Percentiles rank a stretch among this genome's conserved stretches.
phyloP scores from a whole-genome alignment of 495 filamentous ascomycete genomes.

The Podospora conica region DNA sequence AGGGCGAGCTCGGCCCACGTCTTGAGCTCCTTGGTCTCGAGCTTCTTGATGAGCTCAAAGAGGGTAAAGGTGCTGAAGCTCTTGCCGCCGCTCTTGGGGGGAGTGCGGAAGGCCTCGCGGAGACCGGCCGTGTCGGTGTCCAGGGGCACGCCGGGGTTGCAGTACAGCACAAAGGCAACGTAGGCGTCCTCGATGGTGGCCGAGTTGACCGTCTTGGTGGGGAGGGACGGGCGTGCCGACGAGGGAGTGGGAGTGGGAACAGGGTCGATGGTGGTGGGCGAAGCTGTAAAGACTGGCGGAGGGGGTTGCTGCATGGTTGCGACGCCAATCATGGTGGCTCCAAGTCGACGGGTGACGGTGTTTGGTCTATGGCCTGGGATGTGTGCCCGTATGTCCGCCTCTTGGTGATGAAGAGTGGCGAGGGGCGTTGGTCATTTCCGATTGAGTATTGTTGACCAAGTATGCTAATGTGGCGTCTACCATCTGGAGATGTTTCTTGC shows the following conservation, averaged over 20 bases:
- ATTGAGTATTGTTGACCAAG: background rate
- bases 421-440: background rate
- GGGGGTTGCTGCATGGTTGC: constrained; percentile 13
- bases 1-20: constrained; percentile 92
- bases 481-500: background rate
- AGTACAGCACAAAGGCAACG: constrained; percentile 83
- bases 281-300: constrained; percentile 16
- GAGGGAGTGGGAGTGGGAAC: background rate
- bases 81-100: constrained; percentile 90
- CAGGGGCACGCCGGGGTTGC: constrained; percentile 69
- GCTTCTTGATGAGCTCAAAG: constrained; percentile 73
- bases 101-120: constrained; percentile 71
- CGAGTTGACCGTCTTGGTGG: constrained; percentile 62
- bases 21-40: constrained; percentile 85
- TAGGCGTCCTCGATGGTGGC: constrained; percentile 82
- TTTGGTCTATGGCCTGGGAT: background rate
- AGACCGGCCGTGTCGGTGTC: constrained; percentile 70
- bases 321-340: background rate
- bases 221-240: constrained; percentile 42
- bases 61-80: constrained; percentile 78
- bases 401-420: background rate
- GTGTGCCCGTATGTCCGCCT: background rate
- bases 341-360: background rate
- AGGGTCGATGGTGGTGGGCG: constrained; percentile 15
- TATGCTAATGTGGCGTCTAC: background rate